Conservation (phyloP, 169 alveolate genomes). For the Plasmodium gaboni region DNA sequence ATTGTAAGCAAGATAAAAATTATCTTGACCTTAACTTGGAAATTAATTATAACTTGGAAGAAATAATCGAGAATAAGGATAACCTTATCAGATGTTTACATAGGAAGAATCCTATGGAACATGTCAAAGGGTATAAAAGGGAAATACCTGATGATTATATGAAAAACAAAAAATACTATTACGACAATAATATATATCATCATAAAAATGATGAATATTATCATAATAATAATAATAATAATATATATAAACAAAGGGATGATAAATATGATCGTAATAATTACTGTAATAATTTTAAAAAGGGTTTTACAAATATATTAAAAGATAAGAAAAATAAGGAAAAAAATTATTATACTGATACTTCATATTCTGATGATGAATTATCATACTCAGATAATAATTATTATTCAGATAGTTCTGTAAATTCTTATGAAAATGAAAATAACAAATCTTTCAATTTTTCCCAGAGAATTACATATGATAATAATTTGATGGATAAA, state of each 20-base stretch:
- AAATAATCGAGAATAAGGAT: constrained; percentile 43
- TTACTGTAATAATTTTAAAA: not conserved
- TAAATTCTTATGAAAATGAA: constrained; percentile 19
- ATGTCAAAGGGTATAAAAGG: not conserved
- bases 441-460: constrained; percentile 33
- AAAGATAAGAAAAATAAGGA: not conserved
- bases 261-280: not conserved
- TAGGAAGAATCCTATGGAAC: not conserved
- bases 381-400: constrained; percentile 21
- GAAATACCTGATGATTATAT: not conserved
- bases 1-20: constrained; percentile 18
- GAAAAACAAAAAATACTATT: constrained; percentile 22
- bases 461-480: constrained; percentile 67
- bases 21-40: constrained; percentile 50
- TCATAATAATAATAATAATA: constrained; percentile 4
- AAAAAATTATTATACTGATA: not conserved
- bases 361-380: not conserved
- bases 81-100: constrained; percentile 25
- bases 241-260: not conserved
- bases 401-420: constrained; percentile 38
- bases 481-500: constrained; percentile 11
- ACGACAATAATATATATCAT: constrained; percentile 1
- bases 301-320: not conserved
- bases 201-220: not conserved
- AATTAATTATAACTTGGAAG: constrained; percentile 63